Base-by-base conservation (phyloP, 352 stramenopile genomes). In the Thalassiosira exigua region DNA sequence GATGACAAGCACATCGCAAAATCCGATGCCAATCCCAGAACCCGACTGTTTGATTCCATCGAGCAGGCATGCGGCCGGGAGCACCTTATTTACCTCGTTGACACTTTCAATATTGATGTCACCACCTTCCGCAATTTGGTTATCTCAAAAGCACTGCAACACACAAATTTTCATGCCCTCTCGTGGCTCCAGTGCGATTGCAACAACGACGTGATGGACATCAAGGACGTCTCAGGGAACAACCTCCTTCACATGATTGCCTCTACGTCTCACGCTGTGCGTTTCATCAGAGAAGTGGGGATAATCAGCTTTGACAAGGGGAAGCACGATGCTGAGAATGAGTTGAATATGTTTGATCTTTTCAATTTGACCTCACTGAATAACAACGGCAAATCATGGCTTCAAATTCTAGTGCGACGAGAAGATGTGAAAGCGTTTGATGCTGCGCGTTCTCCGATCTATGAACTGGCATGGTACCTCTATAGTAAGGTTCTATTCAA, bases 241-340 rank as follows among this genome's bases (percentile, higher is more conserved):
- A 72, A 67, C 27, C 32, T 79, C 1, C 52, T 79, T 26, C 69
- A 79, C 46, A 53, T 67, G 32, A 65, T 79, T 27, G 69, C 69
- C 14, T 46, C 36, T 19, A 62, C 59, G 11, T 3, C 3, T 42
- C 17, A 52, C 24, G 69, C 61, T 19, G 14, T 41, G n/a, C 32
- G 61, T n/a, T 79, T 79, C 14, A 72, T 79, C 17, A 36, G 42
- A 33, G 32, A 44, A 48, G 17, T 30, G 58, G n/a, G 14, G 32
- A 67, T 32, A 36, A n/a, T 19, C 29, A 33, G 2, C n/a, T 53
- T 53, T 11, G 14, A 0, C 19, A 54, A 0, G 24, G 2, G 46
- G 46, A 11, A 21, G 24, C 17, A 56, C 24, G 5, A 26, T 56
- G 5, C 14, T 12, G 27, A 62, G n/a, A 9, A 12, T 48, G 4